Evolutionary conservation across 305 asterid genomes (phyloP), one percentile per base, ranked within the genome.

Genomic region (Withania somnifera): DNA sequence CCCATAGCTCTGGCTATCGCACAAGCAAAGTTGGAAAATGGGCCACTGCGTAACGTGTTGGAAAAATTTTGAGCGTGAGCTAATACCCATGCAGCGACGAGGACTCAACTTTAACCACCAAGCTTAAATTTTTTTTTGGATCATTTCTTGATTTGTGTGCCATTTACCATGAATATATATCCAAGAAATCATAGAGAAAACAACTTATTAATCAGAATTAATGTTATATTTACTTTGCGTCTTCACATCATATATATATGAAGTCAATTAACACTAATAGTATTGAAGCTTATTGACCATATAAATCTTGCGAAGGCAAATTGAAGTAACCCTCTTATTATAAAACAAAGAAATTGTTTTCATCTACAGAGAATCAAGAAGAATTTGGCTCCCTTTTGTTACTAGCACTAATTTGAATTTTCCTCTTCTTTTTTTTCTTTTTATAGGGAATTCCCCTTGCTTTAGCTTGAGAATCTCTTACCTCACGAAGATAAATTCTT

Each of bases 391-490:
- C 77, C 19, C 28, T 61, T 50, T 61, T 60, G 19, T 38, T 80
- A 80, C 45, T 63, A 63, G 57, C 22, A 28, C 11, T 80, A 30
- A 47, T 80, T 45, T 80, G 73, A 71, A 30, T 66, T 61, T 26
- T 87, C 79, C 84, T 91, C 86, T 77, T 90, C 87, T 87, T 92
- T 82, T 94, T 94, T 87, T 91, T 94, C 90, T 92, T 94, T 91
- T 89, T 92, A 32, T 92, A 94, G 0, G 94, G 94, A 50, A 94
- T 91, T 13, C 98, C 98, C 24, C 95, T 85, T 5, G 98, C 98
- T 87, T 91, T 92, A 7, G 94, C 90, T 69, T 93, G 98, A 11
- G 93, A 84, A 24, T 90, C 97, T 87, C 89, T 84, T 11, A 94
- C 84, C 84, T 92, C 97, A 2, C 97, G 83, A 1, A 94, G 86